These are phyloP conservation scores for Pachyrhizus erosus DNA, from an alignment of 306 rosid species.

Conservation along the genomic window DNA sequence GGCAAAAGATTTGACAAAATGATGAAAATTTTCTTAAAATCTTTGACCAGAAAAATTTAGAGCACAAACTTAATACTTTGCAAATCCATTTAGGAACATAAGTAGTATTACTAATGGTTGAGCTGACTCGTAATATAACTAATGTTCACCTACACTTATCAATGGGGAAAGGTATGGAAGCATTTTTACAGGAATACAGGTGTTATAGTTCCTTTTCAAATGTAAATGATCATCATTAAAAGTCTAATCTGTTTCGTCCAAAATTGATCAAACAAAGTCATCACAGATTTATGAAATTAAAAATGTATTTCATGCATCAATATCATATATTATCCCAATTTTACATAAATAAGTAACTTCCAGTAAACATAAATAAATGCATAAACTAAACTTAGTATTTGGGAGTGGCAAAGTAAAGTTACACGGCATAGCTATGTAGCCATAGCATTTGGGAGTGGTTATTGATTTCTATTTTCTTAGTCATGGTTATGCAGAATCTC, in stretches of 20 bases:
- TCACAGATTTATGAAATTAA: neutral
- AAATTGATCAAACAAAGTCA: slow-evolving; percentile 14
- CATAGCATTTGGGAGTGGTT: neutral
- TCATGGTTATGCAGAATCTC: neutral
- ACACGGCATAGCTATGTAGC: neutral
- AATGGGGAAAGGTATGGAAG: neutral
- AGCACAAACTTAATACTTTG: neutral
- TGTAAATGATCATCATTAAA: slow-evolving; percentile 8
- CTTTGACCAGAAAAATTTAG: slow-evolving; percentile 9
- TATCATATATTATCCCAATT: slow-evolving; percentile 4
- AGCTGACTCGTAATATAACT: neutral
- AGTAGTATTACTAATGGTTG: neutral
- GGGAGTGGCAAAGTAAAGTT: neutral
- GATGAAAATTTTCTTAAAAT: neutral
- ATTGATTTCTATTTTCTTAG: neutral
- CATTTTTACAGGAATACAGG: neutral
- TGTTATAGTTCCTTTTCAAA: slow-evolving; percentile 1
- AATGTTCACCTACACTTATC: slow-evolving; percentile 6
- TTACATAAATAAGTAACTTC: slow-evolving; percentile 22
- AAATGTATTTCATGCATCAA: slow-evolving; percentile 3
- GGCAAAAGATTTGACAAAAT: slow-evolving; percentile 23
- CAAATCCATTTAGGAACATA: slow-evolving; percentile 23
- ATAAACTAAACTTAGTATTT: neutral
- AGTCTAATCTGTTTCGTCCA: neutral
- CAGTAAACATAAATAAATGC: slow-evolving; percentile 6